These are phyloP conservation scores for Claviceps digitariae DNA, from an alignment of 2,329 filamentous ascomycete genomes.

Conservation along the genomic window DNA sequence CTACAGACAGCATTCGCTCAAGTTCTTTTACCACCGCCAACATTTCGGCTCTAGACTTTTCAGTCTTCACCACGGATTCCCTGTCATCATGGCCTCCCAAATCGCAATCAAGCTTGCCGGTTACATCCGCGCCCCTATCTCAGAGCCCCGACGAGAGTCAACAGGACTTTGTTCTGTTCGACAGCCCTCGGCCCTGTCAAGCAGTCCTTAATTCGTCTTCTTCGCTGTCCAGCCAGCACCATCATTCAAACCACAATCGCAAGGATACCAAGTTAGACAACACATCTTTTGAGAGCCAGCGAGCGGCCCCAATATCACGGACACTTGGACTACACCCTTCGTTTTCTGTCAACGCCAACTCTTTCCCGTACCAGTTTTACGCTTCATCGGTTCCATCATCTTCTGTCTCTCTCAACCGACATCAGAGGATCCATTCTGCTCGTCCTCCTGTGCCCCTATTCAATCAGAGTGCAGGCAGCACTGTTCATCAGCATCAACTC, in stretches of 20 bases:
- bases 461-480: conserved; percentile 44
- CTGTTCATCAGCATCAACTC: conserved; percentile 26
- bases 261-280: conserved; percentile 23
- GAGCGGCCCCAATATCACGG: conserved; percentile 46
- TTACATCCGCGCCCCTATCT: conserved; percentile 44
- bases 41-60: conserved; percentile 51
- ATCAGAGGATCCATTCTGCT: conserved; percentile 27
- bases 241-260: conserved; percentile 33
- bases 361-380: conserved; percentile 51
- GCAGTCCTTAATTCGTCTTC: conserved; percentile 22
- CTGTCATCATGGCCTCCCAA: conserved; percentile 70
- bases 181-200: conserved; percentile 30
- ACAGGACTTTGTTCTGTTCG: conserved; percentile 72
- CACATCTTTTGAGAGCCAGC: conserved; percentile 38
- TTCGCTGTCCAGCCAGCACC: conserved; percentile 28
- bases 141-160: conserved; percentile 36
- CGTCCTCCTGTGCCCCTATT: conserved; percentile 64
- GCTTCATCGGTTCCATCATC: conserved; percentile 52
- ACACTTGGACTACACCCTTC: conserved; percentile 40
- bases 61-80: conserved; percentile 76
- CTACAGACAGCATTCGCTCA: conserved; percentile 42
- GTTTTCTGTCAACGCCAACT: conserved; percentile 41
- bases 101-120: conserved; percentile 50
- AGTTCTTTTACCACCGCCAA: conserved; percentile 42
- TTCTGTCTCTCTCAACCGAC: conserved; percentile 41